These are phyloP conservation scores for Neostapfia colusana DNA, from an alignment of 176 grass and related monocot genomes.

Conservation along the genomic window DNA sequence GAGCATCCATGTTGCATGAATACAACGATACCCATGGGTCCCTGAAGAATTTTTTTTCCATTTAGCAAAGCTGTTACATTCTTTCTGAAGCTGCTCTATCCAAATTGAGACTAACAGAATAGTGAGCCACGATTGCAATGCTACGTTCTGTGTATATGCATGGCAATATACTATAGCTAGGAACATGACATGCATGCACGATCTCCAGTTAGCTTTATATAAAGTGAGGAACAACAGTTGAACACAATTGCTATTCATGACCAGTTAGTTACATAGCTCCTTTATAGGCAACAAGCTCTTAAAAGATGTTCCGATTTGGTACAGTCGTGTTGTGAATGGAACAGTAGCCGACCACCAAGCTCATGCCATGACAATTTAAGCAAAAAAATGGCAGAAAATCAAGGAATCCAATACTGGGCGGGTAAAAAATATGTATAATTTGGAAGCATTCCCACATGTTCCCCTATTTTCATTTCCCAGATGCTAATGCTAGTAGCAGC, in stretches of 20 bases:
- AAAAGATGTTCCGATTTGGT: constrained; percentile 49
- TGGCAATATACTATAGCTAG: constrained; percentile 13
- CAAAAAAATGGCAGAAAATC: constrained; percentile 26
- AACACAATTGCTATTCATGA: constrained; percentile 22
- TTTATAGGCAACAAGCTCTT: constrained; percentile 55
- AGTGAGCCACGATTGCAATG: constrained; percentile 26
- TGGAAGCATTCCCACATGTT: not conserved
- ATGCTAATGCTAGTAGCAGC: not conserved
- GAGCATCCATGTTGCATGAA: constrained; percentile 71
- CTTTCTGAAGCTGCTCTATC: constrained; percentile 23
- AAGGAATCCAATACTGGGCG: constrained; percentile 37
- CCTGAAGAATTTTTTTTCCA: constrained; percentile 51
- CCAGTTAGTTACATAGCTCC: constrained; percentile 42
- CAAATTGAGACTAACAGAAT: constrained; percentile 21
- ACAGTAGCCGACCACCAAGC: constrained; percentile 23
- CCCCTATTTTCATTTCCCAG: not conserved
- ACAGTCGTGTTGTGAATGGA: constrained; percentile 40
- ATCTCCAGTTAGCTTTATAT: constrained; percentile 35
- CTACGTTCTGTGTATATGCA: constrained; percentile 21
- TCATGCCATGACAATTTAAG: not conserved
- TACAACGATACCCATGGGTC: constrained; percentile 72
- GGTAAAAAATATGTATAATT: not conserved
- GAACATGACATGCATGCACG: constrained; percentile 26
- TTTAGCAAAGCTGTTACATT: constrained; percentile 24
- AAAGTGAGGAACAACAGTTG: constrained; percentile 47